A percentile compares a stretch with the other conserved stretches of the same genome.
phyloP scores from a whole-genome alignment of 805 yeast genomes.

The Starmerella bombi region DNA sequence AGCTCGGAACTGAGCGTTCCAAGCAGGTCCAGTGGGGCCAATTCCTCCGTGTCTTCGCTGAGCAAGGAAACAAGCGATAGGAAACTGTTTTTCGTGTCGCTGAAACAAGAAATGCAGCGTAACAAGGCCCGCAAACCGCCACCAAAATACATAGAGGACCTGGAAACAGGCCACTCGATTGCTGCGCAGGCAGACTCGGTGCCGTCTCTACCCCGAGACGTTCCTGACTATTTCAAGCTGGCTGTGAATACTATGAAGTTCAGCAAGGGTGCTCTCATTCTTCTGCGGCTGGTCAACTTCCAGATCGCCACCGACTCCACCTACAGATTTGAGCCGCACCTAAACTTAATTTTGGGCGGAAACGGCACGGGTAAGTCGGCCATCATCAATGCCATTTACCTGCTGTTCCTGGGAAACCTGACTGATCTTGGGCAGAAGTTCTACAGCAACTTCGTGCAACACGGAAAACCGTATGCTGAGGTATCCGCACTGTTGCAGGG shows the following conservation, averaged over 20 bases:
- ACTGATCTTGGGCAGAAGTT: slow-evolving; percentile 31
- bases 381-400: slow-evolving; percentile 79
- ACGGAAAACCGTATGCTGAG: slow-evolving; percentile 8
- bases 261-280: slow-evolving; percentile 17
- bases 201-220: not conserved
- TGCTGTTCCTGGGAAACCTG: slow-evolving; percentile 66
- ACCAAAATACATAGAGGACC: too few species aligned
- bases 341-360: slow-evolving; percentile 90
- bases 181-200: too few species aligned
- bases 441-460: slow-evolving; percentile 16
- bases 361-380: slow-evolving; percentile 95
- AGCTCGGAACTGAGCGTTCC: too few species aligned
- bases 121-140: too few species aligned
- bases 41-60: too few species aligned
- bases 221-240: not conserved
- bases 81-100: too few species aligned
- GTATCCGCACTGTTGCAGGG: slow-evolving; percentile 14
- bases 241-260: not conserved
- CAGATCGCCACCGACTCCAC: slow-evolving; percentile 20
- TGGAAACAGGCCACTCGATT: too few species aligned
- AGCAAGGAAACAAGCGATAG: too few species aligned
- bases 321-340: slow-evolving; percentile 53
- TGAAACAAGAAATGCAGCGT: too few species aligned
- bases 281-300: slow-evolving; percentile 16
- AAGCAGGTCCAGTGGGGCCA: too few species aligned